Evolutionary conservation across 805 yeast genomes (phyloP).

Genomic region (Suhomyces faveliae): DNA sequence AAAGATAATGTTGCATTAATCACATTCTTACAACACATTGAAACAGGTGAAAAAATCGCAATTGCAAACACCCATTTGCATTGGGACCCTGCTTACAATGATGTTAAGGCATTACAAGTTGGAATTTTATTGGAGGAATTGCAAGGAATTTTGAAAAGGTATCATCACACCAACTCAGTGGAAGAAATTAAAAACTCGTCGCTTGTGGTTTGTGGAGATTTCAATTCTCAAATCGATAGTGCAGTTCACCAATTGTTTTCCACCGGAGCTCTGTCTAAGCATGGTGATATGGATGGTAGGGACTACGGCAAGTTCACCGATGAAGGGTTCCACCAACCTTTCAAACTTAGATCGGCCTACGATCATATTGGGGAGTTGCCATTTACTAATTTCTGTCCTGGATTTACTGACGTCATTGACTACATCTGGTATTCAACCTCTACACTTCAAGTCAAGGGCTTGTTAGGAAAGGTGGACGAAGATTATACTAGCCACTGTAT

Average conservation of each 20-base stretch:
- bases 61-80: conserved; percentile 92
- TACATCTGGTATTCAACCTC: conserved; percentile 92
- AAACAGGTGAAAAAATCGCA: conserved; percentile 68
- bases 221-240: conserved; percentile 80
- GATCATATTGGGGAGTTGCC: conserved; percentile 84
- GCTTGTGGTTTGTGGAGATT: conserved; percentile 90
- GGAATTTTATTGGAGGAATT: conserved; percentile 89
- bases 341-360: conserved; percentile 83
- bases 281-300: conserved; percentile 77
- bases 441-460: conserved; percentile 76
- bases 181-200: conserved; percentile 64
- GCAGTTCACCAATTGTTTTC: conserved; percentile 92
- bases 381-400: conserved; percentile 92
- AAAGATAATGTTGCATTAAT: conserved; percentile 90
- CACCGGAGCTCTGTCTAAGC: conserved; percentile 75
- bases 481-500: conserved; percentile 73
- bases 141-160: conserved; percentile 59
- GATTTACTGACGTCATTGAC: conserved; percentile 90
- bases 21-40: conserved; percentile 67
- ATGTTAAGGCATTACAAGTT: conserved; percentile 93
- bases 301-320: conserved; percentile 90
- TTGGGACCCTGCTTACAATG: conserved; percentile 97
- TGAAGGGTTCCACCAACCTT: conserved; percentile 79
- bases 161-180: conserved; percentile 40
- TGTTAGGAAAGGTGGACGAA: conserved; percentile 79